Evolutionary conservation across 768 basidiomycete genomes (phyloP), one percentile per base, ranked within the genome.

Genomic region (Suillus americanus): DNA sequence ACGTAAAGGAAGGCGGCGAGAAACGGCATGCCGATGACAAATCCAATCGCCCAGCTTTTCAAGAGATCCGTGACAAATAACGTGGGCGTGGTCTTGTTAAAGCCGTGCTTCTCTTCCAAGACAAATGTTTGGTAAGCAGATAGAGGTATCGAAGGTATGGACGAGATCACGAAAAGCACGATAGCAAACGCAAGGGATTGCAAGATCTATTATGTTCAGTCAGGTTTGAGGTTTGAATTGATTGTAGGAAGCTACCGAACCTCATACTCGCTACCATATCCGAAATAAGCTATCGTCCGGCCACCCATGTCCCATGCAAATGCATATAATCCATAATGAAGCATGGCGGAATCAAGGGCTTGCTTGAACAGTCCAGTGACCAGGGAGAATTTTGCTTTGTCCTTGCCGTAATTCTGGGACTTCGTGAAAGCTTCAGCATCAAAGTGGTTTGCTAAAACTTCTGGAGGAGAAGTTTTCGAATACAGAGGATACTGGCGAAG

Each of bases 71-170:
- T 78, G 61, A 95, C 74, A 76, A 93, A 99, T 4, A 96, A 79
- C 18, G 70, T 70, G 1, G 86, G 85, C 0, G 95, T 93, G 6
- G 89, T 95, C 79, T 99, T 97, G 84, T 99, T 99, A 83, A 98
- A 99, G 0, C 96, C 96, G 68, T 97, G 94, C 68, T 89, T 91
- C 74, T 97, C 91, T 78, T 99, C 97, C 45, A 99, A 82, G 6
- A 95, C 91, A 73, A 99, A 99, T 3, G 94, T 97, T 65, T 88
- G 85, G 79, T 97, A 98, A 28, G 89, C 80, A 38, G 85, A 87
- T 48, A 94, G 79, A 23, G 97, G 95, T 13, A 95, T 79, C 9
- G 85, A 80, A 2, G 94, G 88, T 35, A 92, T 74, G 0, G 87
- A 83, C 3, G 90, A 89, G 46, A 87, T 62, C 64, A 91, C 74